A percentile compares a stretch with the other conserved stretches of the same genome.
These are phyloP conservation scores for Brassica rapa DNA, from an alignment of 345 rosid genomes.

Conservation along the genomic window DNA sequence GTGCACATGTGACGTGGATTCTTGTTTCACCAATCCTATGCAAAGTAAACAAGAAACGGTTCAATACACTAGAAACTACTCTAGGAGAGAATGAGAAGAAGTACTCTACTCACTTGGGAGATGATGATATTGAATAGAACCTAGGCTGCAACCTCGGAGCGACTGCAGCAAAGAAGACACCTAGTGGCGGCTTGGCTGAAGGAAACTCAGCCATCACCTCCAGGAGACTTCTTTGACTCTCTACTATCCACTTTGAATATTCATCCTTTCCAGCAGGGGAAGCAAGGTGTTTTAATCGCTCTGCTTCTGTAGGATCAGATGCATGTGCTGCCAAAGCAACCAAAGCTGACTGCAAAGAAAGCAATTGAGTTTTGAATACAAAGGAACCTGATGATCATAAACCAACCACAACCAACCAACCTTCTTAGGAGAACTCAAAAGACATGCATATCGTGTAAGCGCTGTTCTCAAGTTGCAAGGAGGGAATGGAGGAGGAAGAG, in stretches of 20 bases:
- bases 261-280: constrained; percentile 99
- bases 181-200: constrained; percentile 89
- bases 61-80: not conserved
- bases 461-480: constrained; percentile 85
- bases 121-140: constrained; percentile 95
- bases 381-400: not conserved
- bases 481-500: constrained; percentile 88
- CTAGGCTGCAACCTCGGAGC: constrained; percentile 95
- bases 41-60: not conserved
- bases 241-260: constrained; percentile 83
- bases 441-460: constrained; percentile 77
- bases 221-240: constrained; percentile 89
- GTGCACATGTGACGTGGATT: constrained; percentile 96
- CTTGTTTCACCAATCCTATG: constrained; percentile 82
- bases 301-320: constrained; percentile 82
- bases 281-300: constrained; percentile 73
- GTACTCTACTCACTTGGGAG: constrained; percentile 65
- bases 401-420: constrained; percentile 40
- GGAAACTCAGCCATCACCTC: constrained; percentile 96
- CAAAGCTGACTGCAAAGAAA: constrained; percentile 66
- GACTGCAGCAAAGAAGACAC: constrained; percentile 95
- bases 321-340: constrained; percentile 95
- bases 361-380: constrained; percentile 7
- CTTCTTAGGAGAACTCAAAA: constrained; percentile 89
- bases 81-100: not conserved